Base-by-base conservation (phyloP, 805 yeast genomes). In the Yarrowia alimentaria region DNA sequence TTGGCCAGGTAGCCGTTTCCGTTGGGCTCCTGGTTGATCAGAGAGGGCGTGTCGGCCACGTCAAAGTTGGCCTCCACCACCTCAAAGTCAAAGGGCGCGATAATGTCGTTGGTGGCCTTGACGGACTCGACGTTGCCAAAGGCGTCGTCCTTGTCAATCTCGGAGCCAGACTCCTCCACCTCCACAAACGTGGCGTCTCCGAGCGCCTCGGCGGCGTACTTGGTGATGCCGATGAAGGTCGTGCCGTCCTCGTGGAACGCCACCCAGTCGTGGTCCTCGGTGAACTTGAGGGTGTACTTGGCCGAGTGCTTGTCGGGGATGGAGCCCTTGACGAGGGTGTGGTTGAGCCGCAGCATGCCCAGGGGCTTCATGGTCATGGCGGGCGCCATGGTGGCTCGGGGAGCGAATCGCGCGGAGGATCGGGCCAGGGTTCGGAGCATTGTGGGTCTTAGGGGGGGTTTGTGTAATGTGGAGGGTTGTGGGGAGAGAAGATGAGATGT, bases 101-200 rank as follows among this genome's bases (percentile, higher is more conserved):
- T 91, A 56, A 93, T 83, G 64, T 93, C 99, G 57, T 87, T 78
- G 20, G 99, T 97, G 38, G 90, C 79, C 71, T 93, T 93, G 61
- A 93, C 99, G 33, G 89, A 79, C 70, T 93, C 99, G 31, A 93
- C 94, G 24, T 95, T 85, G 6, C 97, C 97, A 64, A 93, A 73
- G 11, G 91, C 73, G 56, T 88, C 97, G 45, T 95, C 94, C 42
- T 75, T 74, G 53, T 73, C 80, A 52, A 83, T 73, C 22, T 63
- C 71, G 31, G 74, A 76, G 31, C 82, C 85, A 30, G 76, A 77
- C 58, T 83, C 90, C 38, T 95, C 95, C 59, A 91, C 75, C 69
- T 93, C 99, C 54, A 90, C 83, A 65, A 76, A 93, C 4, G 98
- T 94, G 52, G 95, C 94, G 69, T 93, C 99, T 35, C 99, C 99